Evolutionary conservation across 257 asterid species (phyloP), one percentile per base, ranked within the genome.

Genomic region (Linaria vulgaris): DNA sequence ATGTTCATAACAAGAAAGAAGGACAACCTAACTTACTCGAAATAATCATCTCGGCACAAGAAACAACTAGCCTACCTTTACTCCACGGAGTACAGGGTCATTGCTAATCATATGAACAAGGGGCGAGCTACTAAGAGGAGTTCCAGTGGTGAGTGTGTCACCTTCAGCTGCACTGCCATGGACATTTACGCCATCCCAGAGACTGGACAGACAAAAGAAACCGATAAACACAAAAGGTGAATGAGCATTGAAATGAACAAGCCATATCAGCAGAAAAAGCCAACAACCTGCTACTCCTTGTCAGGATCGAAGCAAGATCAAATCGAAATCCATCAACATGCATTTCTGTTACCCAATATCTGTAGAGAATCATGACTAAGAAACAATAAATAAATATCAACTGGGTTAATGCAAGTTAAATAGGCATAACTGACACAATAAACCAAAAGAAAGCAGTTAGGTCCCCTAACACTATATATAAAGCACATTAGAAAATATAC

Each of bases 281-380:
- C 73, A 60, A 70, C 56, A 66, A 90, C 97, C 97, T 87, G 99
- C 95, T 82, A 78, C 99, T 88, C 81, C 99, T 83, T 47, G 99
- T 85, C 78, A 90, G 39, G 78, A 94, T 94, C 61, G 99, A 90
- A 72, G 97, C 97, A 71, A 94, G 99, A 82, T 94, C 99, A 71
- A 94, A 90, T 59, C 97, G 95, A 78, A 94, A 94, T 68, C 99
- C 99, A 73, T 94, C 99, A 6, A 94, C 80, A 55, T 94, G 99
- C 96, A 90, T 90, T 60, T 94, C 97, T 15, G 83, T 82, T 65
- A 80, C 99, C 99, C 99, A 94, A 73, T 94, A 90, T 79, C 99
- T 94, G 92, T 70, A 67, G 53, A 70, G 62, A 78, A 75, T 73
- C 72, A 74, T 65, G 67, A 67, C 72, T 70, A 64, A 73, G 78